Base-by-base conservation (phyloP, 164 flowering plant genomes). In the Vitis labrusca region DNA sequence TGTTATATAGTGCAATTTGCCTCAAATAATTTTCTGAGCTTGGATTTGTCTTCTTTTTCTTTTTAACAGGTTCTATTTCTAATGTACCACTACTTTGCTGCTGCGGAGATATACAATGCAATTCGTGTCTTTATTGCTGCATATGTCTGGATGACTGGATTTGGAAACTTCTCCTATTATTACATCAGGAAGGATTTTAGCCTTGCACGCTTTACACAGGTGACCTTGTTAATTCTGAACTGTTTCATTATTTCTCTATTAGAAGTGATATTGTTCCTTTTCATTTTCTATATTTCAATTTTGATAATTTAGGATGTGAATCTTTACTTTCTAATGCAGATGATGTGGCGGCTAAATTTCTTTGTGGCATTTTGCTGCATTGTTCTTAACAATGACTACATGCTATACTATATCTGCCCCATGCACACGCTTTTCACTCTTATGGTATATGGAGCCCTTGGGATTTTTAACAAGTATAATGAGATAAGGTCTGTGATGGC, bases 321-420 rank as follows among this genome's bases (percentile, higher is more conserved):
- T 29, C 62, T 27, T 65, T 29, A 9, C 50, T 55, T 74, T 69
- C n/a, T 55, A 37, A 37, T 87, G 93, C 90, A 93, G 99, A 93
- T 95, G 98, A 95, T 95, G 99, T 95, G 99, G 99, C 90, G 98
- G 71, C 90, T 95, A n/a, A 95, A 95, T 73, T 93, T 95, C 76
- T 84, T 90, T 71, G 99, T 95, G 73, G 84, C 87, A 61, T 89
- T 93, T 72, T 89, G 91, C 76, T 93, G 98, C 72, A 84, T 95
- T 76, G 83, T 93, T 75, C 93, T 95, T 52, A 90, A 89, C 80
- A 95, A 95, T 71, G 94, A 93, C 76, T 95, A 90, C 75, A 89
- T 90, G 90, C 75, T 95, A 62, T 95, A 95, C 75, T 95, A 93
- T 68, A 95, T 95, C 62, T 95, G 99, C 73, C 99, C 99, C 52